A percentile compares a stretch with the other conserved stretches of the same genome.
phyloP scores from a whole-genome alignment of 1,284 basidiomycete species.

The Termitomyces sp. region DNA sequence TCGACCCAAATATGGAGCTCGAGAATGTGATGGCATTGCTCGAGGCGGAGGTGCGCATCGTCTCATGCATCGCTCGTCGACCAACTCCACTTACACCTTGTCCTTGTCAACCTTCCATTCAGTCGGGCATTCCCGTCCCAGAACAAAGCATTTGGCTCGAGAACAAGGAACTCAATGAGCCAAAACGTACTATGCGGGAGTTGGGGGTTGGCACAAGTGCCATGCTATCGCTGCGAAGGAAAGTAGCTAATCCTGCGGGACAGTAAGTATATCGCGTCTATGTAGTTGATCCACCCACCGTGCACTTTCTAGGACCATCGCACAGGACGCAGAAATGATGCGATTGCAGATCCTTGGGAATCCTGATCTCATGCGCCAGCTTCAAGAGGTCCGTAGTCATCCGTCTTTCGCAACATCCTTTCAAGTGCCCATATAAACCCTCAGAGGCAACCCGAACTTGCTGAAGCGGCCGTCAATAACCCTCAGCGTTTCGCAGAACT shows the following conservation, averaged over 20 bases:
- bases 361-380: slow-evolving; percentile 71
- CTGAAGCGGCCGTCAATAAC: slow-evolving; percentile 62
- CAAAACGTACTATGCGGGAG: slow-evolving; percentile 61
- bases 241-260: slow-evolving; percentile 49
- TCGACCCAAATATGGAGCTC: slow-evolving; percentile 82
- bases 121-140: slow-evolving; percentile 65
- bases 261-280: slow-evolving; percentile 41
- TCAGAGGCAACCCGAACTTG: slow-evolving; percentile 78
- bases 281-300: neutral
- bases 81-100: neutral
- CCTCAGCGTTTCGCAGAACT: slow-evolving; percentile 73
- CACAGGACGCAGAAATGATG: slow-evolving; percentile 86
- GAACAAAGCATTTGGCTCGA: slow-evolving; percentile 72
- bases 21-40: slow-evolving; percentile 86
- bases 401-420: slow-evolving; percentile 19
- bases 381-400: slow-evolving; percentile 51
- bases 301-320: slow-evolving; percentile 41
- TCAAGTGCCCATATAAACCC: neutral
- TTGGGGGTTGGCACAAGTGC: slow-evolving; percentile 54
- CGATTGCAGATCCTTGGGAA: slow-evolving; percentile 83
- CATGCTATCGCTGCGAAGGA: slow-evolving; percentile 65
- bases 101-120: neutral
- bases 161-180: slow-evolving; percentile 57
- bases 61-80: slow-evolving; percentile 1
- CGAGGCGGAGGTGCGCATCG: slow-evolving; percentile 73